phyloP scores from a whole-genome alignment of 192 early-diverging fungal genomes.

The Backusella luteola region DNA sequence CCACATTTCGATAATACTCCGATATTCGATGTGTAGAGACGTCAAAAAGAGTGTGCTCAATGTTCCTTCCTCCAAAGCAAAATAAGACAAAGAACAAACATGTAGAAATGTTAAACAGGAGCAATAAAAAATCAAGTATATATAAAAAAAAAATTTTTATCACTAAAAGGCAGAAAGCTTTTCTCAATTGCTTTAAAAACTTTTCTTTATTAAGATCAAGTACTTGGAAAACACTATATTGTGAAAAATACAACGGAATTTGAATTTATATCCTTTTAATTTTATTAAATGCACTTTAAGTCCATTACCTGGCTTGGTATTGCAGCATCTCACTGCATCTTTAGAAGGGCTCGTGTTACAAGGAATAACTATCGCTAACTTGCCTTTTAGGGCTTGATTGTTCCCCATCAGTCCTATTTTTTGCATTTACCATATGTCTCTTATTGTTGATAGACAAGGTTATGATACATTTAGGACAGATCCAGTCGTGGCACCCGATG shows the following conservation, averaged over 20 bases:
- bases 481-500: slow-evolving; percentile 44
- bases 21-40: too few species aligned
- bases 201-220: too few species aligned
- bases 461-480: slow-evolving; percentile 43
- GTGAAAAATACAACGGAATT: not conserved
- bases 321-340: slow-evolving; percentile 78
- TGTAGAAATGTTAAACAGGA: too few species aligned
- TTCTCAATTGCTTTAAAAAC: too few species aligned
- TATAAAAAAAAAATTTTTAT: too few species aligned
- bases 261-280: not conserved
- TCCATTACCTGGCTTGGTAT: slow-evolving; percentile 89
- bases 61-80: too few species aligned
- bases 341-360: slow-evolving; percentile 78
- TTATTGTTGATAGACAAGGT: slow-evolving; percentile 64
- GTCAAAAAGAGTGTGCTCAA: too few species aligned
- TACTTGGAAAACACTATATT: not conserved
- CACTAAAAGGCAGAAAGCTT: too few species aligned
- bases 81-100: too few species aligned
- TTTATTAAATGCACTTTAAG: slow-evolving; percentile 31
- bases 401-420: slow-evolving; percentile 71
- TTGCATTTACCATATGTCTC: slow-evolving; percentile 56
- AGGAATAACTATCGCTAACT: slow-evolving; percentile 52
- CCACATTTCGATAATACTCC: too few species aligned
- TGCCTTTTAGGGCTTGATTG: slow-evolving; percentile 70
- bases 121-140: too few species aligned